phyloP scores from a whole-genome alignment of 2,329 filamentous ascomycete species.

The Colletotrichum graminicola region DNA sequence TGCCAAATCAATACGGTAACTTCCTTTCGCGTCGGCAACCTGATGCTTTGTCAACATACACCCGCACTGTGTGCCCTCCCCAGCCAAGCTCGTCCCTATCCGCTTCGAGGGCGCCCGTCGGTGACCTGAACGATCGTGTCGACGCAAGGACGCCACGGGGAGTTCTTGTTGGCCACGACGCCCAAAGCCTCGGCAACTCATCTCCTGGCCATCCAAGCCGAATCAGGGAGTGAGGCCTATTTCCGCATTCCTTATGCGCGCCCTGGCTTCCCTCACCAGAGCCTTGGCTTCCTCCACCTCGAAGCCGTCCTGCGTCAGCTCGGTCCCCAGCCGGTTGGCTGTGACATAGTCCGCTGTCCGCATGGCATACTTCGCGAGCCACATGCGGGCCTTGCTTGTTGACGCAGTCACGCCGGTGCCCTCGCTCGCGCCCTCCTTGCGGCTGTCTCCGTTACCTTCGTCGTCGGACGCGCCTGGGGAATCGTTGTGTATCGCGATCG shows the following conservation, averaged over 20 bases:
- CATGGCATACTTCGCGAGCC: slow-evolving; percentile 89
- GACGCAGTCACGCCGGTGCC: slow-evolving; percentile 90
- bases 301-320: slow-evolving; percentile 94
- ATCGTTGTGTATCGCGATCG: slow-evolving; percentile 68
- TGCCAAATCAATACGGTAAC: background rate
- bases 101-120: background rate
- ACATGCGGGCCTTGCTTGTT: slow-evolving; percentile 92
- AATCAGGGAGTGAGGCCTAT: slow-evolving; percentile 29
- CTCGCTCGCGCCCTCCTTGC: slow-evolving; percentile 52
- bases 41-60: background rate
- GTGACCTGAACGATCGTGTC: background rate
- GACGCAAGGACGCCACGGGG: background rate
- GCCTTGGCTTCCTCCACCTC: slow-evolving; percentile 98
- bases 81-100: background rate
- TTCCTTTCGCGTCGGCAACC: background rate
- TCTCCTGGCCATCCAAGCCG: no score
- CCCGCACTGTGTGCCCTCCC: background rate
- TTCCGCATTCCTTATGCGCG: slow-evolving; percentile 72
- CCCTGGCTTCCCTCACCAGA: slow-evolving; percentile 86
- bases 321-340: slow-evolving; percentile 85
- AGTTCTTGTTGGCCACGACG: background rate
- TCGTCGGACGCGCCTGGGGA: slow-evolving; percentile 57
- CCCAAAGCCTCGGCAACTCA: background rate
- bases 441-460: slow-evolving; percentile 48
- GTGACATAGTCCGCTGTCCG: slow-evolving; percentile 79